Base-by-base conservation (phyloP, 768 basidiomycete species). In the Trametes cingulata region DNA sequence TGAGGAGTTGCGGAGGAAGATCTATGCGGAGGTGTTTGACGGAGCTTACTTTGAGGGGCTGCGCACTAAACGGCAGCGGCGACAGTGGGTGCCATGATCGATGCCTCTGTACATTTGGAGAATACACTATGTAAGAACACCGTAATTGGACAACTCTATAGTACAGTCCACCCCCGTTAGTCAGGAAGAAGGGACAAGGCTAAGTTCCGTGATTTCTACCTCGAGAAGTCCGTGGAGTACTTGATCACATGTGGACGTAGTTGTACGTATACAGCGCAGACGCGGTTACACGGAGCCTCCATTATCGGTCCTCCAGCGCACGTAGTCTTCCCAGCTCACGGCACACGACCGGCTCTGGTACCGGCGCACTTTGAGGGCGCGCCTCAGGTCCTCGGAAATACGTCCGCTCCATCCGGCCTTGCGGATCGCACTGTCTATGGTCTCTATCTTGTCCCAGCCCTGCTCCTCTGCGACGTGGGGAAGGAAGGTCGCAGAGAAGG, bases 381-480 rank as follows among this genome's bases (percentile, higher is more conserved):
- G 79, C 48, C 93, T 80, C 50, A 93, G 73, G 66, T 90, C 90
- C 71, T 96, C 94, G 0, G 87, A 90, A 67, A 95, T 90, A 50
- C 74, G 73, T 1, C 91, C 93, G 57, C 73, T 82, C 89, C 90
- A 98, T 3, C 95, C 97, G 3, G 95, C 92, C 75, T 99, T 99
- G 63, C 85, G 83, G 64, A 98, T 93, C 27, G 95, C 93, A 67
- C 88, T 93, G 66, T 95, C 88, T 39, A 99, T 76, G 7, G 96
- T 88, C 73, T 97, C 91, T 58, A 88, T 77, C 81, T 90, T 90
- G 62, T 87, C 84, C 97, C 97, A 99, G 7, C 93, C 95, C 73
- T 98, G 96, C 37, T 93, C 92, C 0, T 88, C 83, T 42, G 92
- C 89, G 60, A 99, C 90, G 55, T 98, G 88, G 5, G 97, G 97